Evolutionary conservation across 208 protist species (phyloP).

Genomic region (Trypanosoma caninum): DNA sequence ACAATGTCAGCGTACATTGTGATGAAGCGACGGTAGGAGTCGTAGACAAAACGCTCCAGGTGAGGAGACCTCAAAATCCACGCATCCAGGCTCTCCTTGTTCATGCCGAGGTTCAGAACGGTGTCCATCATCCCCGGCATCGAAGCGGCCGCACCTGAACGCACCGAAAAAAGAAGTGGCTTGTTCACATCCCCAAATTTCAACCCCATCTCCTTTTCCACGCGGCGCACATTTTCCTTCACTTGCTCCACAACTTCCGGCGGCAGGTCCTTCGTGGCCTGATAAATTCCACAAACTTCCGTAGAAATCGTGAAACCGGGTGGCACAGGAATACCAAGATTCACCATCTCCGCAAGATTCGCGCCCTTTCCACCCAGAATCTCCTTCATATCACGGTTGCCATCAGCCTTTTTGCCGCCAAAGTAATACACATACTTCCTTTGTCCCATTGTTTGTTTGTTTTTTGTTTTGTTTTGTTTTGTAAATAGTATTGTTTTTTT

Average conservation of each 20-base stretch:
- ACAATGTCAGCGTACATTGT: constrained; percentile 95
- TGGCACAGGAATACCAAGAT: constrained; percentile 90
- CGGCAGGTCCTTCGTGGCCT: constrained; percentile 55
- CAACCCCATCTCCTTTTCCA: constrained; percentile 86
- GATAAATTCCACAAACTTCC: constrained; percentile 75
- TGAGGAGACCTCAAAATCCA: constrained; percentile 56
- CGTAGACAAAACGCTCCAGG: constrained; percentile 91
- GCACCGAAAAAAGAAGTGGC: constrained; percentile 93
- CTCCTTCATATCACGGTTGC: constrained; percentile 82
- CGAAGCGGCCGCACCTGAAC: constrained; percentile 92
- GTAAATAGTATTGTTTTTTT: background rate
- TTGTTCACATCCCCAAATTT: constrained; percentile 80
- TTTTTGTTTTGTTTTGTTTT: constrained; percentile 3
- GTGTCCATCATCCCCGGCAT: constrained; percentile 97
- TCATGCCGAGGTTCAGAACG: constrained; percentile 94
- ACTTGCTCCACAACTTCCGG: constrained; percentile 67
- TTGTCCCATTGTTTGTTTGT: constrained; percentile 28
- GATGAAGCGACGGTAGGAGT: constrained; percentile 95
- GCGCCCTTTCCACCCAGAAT: constrained; percentile 94
- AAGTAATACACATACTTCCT: constrained; percentile 86
- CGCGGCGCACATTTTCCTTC: constrained; percentile 40
- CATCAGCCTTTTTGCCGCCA: constrained; percentile 72
- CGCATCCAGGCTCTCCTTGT: constrained; percentile 76
- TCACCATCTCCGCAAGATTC: constrained; percentile 92
- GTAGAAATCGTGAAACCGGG: constrained; percentile 95